Evolutionary conservation across 2,329 filamentous ascomycete genomes (phyloP).

Genomic region (Aureobasidium subglaciale): DNA sequence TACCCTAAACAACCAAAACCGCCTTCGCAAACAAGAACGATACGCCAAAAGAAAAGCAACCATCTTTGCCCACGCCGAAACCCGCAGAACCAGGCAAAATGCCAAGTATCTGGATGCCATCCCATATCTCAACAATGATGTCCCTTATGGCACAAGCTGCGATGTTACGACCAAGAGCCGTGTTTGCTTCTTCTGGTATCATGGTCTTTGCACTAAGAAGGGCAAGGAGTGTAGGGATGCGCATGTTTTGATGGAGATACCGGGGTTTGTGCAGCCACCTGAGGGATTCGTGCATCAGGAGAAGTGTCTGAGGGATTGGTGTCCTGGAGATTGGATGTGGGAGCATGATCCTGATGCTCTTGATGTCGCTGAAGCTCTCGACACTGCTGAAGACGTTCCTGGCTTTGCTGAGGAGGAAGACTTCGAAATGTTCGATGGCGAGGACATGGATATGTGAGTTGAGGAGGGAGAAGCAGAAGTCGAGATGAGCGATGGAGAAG

Average conservation of each 20-base stretch:
- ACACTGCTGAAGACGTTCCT: too few relatives aligned
- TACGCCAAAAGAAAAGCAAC: not conserved
- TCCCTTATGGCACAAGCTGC: not conserved
- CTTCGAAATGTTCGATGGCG: too few relatives aligned
- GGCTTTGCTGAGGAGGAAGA: too few relatives aligned
- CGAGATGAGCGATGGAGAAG: too few relatives aligned
- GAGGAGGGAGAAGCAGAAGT: too few relatives aligned
- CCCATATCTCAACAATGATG: not conserved
- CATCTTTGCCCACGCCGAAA: not conserved
- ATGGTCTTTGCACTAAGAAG: constrained; percentile 15
- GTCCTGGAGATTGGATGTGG: constrained; percentile 19
- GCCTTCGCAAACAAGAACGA: not conserved
- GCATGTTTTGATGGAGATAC: constrained; percentile 17
- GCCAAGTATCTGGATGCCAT: too few relatives aligned
- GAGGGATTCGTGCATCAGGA: constrained; percentile 17
- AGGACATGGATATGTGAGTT: too few relatives aligned
- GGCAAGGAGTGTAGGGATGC: constrained; percentile 9
- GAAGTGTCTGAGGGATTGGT: constrained; percentile 19
- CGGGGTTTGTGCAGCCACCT: constrained; percentile 19
- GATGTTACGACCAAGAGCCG: too few relatives aligned
- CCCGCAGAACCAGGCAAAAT: too few relatives aligned
- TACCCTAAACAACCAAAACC: not conserved
- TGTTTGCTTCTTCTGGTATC: constrained; percentile 22
- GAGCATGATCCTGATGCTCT: too few relatives aligned
- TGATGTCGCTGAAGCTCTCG: too few relatives aligned